These are phyloP conservation scores for Claviceps sorghi DNA, from an alignment of 2,329 filamentous ascomycete species.

Conservation along the genomic window DNA sequence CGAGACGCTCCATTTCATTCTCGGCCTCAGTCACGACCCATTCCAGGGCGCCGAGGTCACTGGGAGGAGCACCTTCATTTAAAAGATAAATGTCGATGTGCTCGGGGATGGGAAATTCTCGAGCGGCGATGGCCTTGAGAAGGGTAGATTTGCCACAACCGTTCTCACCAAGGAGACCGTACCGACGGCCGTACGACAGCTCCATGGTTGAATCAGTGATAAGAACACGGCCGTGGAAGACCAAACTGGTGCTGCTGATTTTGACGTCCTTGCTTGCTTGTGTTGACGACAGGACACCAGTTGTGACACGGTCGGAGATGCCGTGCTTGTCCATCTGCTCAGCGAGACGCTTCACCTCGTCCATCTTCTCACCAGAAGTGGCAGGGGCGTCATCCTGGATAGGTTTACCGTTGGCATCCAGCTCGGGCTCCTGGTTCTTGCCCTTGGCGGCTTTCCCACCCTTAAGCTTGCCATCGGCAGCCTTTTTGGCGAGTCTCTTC, in stretches of 20 bases:
- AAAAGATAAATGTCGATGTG: constrained; percentile 97
- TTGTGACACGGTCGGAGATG: constrained; percentile 94
- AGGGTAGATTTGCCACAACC: constrained; percentile 98
- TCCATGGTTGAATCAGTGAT: constrained; percentile 90
- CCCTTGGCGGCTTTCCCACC: constrained; percentile 53
- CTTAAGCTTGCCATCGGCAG: constrained; percentile 65
- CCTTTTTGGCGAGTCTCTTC: constrained; percentile 58
- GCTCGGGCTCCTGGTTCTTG: constrained; percentile 55
- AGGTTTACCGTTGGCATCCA: constrained; percentile 48
- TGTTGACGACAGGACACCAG: constrained; percentile 83
- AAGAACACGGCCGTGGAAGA: constrained; percentile 95
- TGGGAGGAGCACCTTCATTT: constrained; percentile 88
- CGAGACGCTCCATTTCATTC: constrained; percentile 79
- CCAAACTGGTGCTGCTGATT: constrained; percentile 81
- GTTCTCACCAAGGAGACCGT: constrained; percentile 95
- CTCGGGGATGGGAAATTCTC: constrained; percentile 91
- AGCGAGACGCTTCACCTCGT: constrained; percentile 72
- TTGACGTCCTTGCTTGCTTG: constrained; percentile 85
- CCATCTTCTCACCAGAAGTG: constrained; percentile 56
- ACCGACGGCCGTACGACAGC: constrained; percentile 80
- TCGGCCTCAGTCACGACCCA: constrained; percentile 96
- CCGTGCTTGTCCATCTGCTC: constrained; percentile 94
- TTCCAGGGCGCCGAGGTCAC: constrained; percentile 78
- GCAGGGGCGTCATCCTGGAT: constrained; percentile 48
- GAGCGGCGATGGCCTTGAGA: constrained; percentile 81